Conservation (phyloP, 495 filamentous ascomycete genomes). For the Ramalina intermedia region DNA sequence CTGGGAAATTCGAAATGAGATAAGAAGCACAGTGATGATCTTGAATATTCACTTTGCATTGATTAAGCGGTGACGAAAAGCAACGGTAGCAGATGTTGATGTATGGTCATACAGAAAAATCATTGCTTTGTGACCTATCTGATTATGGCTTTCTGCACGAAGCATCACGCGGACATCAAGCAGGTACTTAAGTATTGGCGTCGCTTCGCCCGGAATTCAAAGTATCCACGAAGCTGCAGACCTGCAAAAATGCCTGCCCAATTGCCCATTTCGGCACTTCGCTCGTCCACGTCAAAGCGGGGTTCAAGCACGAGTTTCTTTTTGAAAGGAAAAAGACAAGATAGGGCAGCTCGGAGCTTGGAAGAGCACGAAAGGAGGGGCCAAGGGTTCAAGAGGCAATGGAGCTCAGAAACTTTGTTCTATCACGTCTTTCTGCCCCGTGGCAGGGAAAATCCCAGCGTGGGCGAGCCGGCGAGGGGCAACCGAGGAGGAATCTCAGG, state of each 20-base stretch:
- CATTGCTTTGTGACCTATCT: conserved; percentile 5
- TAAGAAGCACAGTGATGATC: too few relatives aligned
- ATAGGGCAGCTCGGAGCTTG: not conserved
- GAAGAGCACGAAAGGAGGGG: not conserved
- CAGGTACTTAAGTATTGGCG: not conserved
- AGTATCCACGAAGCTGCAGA: not conserved
- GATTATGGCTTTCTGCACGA: not conserved
- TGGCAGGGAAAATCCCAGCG: too few relatives aligned
- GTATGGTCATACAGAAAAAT: not conserved
- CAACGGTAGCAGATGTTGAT: not conserved
- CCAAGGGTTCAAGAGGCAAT: too few relatives aligned
- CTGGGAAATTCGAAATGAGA: not conserved
- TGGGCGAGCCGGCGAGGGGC: too few relatives aligned
- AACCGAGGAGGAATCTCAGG: too few relatives aligned
- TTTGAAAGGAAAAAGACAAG: too few relatives aligned
- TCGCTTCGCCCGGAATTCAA: not conserved
- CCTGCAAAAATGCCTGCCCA: not conserved
- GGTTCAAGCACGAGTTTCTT: not conserved
- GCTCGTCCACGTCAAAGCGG: not conserved
- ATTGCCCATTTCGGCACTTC: not conserved
- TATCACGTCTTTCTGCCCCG: too few relatives aligned
- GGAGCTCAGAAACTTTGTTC: too few relatives aligned
- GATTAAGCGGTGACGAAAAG: not conserved
- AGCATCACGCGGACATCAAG: not conserved
- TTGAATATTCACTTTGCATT: not conserved